These are phyloP conservation scores for Cryptosporidium xiaoi DNA, from an alignment of 169 alveolate species.

Conservation along the genomic window DNA sequence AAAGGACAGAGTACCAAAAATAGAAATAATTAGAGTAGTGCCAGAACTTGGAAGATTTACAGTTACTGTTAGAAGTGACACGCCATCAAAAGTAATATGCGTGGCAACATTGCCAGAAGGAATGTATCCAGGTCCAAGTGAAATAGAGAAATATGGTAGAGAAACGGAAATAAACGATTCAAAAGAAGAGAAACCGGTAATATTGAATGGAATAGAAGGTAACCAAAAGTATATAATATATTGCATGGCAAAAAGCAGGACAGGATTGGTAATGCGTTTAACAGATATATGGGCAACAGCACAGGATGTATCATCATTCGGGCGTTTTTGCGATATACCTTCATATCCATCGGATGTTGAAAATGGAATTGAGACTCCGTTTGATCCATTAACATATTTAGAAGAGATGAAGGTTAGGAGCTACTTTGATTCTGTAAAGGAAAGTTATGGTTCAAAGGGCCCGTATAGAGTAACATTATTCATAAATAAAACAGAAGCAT, in stretches of 20 bases:
- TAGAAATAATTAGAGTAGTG: constrained; percentile 59
- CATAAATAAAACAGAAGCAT: constrained; percentile 75
- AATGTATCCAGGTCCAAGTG: constrained; percentile 77
- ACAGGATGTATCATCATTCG: constrained; percentile 78
- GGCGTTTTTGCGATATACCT: constrained; percentile 80
- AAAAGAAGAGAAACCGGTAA: constrained; percentile 48
- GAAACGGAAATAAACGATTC: constrained; percentile 65
- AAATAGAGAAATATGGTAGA: constrained; percentile 77
- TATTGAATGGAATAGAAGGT: constrained; percentile 78
- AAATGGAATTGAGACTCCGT: constrained; percentile 75
- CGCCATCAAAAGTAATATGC: constrained; percentile 79
- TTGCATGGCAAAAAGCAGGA: constrained; percentile 77
- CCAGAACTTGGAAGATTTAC: constrained; percentile 77
- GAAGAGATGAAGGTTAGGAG: constrained; percentile 80
- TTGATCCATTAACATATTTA: constrained; percentile 79
- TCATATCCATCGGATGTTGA: constrained; percentile 72
- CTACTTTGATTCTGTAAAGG: constrained; percentile 75
- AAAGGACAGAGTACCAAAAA: constrained; percentile 76
- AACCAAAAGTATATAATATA: constrained; percentile 79
- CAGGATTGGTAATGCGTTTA: constrained; percentile 76
- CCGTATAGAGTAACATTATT: constrained; percentile 79
- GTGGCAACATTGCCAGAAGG: constrained; percentile 79
- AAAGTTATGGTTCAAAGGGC: constrained; percentile 74
- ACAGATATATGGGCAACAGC: constrained; percentile 80
- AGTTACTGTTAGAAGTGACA: constrained; percentile 75